Percentiles rank a stretch among this genome's conserved stretches.
phyloP scores from a whole-genome alignment of 257 asterid species.

The Osmanthus fragrans region DNA sequence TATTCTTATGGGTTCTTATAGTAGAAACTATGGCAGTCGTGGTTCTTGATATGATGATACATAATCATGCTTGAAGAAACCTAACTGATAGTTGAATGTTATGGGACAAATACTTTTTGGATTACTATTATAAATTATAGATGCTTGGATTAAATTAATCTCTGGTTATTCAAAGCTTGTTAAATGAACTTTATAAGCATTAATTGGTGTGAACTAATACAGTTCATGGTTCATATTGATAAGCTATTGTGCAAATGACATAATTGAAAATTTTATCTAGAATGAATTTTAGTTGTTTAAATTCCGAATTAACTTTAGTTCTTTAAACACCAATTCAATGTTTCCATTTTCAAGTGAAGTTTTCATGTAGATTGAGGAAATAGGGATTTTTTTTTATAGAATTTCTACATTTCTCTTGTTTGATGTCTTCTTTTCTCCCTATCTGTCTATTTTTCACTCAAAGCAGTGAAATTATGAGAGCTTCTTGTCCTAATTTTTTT shows the following conservation, averaged over 20 bases:
- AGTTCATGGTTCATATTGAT: background rate
- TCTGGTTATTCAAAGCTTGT: background rate
- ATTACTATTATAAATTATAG: background rate
- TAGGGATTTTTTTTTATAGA: background rate
- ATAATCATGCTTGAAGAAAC: background rate
- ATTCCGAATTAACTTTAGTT: background rate
- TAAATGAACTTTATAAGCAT: background rate
- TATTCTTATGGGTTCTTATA: background rate
- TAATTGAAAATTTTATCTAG: background rate
- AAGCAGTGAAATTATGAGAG: background rate
- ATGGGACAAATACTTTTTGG: background rate
- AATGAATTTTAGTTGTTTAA: background rate
- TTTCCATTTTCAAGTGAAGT: background rate
- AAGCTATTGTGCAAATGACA: background rate
- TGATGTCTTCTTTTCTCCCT: background rate
- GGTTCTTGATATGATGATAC: background rate
- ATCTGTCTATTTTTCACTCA: background rate
- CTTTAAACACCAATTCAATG: background rate
- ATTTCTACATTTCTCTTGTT: background rate
- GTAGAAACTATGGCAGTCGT: background rate
- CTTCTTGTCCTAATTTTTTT: background rate
- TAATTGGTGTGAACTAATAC: background rate
- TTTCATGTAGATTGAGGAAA: slow-evolving; percentile 7
- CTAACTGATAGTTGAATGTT: background rate
- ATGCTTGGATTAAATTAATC: background rate